Evolutionary conservation across 1,284 basidiomycete genomes (phyloP).

Genomic region (Papiliotrema flavescens): DNA sequence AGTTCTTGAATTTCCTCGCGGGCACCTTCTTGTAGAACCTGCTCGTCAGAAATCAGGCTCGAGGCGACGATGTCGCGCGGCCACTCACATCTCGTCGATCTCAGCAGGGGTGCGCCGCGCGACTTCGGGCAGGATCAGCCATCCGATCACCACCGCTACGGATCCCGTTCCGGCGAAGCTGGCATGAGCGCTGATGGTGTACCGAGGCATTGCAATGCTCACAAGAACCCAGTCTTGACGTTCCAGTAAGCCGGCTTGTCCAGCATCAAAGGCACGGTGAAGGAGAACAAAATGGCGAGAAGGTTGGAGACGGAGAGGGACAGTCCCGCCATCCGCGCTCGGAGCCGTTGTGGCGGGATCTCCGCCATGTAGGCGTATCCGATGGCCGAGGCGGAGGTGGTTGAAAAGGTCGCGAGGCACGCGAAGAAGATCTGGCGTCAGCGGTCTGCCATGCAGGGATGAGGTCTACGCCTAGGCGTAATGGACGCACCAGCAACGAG

Average conservation of each 20-base stretch:
- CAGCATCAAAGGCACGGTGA: conserved; percentile 6
- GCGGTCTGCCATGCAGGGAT: background rate
- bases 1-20: conserved; percentile 22
- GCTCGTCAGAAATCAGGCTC: background rate
- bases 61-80: background rate
- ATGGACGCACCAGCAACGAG: conserved; percentile 15
- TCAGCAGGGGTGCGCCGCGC: conserved; percentile 15
- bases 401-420: conserved; percentile 14
- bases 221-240: conserved; percentile 3
- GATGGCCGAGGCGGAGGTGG: conserved; percentile 13
- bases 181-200: background rate
- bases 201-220: background rate
- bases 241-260: background rate
- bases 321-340: conserved; percentile 15
- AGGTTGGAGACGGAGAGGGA: conserved; percentile 8
- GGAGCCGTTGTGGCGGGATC: conserved; percentile 13
- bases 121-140: conserved; percentile 20
- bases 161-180: conserved; percentile 7
- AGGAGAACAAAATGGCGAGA: conserved; percentile 15
- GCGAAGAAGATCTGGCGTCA: background rate
- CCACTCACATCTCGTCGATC: conserved; percentile 19
- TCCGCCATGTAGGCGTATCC: conserved; percentile 21
- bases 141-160: conserved; percentile 8
- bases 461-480: background rate
- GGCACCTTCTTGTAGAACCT: conserved; percentile 22